Base-by-base conservation (phyloP, 257 asterid species). In the Apocynum venetum region DNA sequence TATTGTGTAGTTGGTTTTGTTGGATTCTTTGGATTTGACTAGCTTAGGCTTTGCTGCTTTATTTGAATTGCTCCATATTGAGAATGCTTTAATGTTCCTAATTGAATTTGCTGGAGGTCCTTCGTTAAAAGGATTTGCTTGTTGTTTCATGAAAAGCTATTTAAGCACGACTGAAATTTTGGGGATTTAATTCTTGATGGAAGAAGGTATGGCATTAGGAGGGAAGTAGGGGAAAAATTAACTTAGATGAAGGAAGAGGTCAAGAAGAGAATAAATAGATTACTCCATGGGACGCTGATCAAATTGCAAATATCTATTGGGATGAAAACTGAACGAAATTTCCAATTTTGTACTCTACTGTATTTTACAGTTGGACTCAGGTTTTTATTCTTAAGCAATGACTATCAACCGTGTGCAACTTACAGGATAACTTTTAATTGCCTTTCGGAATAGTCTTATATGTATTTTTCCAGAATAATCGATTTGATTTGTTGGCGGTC, bases 401-500 rank as follows among this genome's bases (percentile, higher is more conserved):
- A 19, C 47, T 52, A 38, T 17, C 4, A 4, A 52, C 38, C 25
- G 8, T 9, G 41, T 47, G 46, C 6, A 25, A 71, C 75, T 48
- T 53, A 71, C 43, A 19, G 0, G 76, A 76, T 63, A 11, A 49
- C 49, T 65, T 55, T 53, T 53, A 13, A 25, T 53, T 25, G n/a
- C 14, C 12, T 72, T 72, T 36, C 11, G n/a, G n/a, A 72, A 35
- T 25, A 31, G n/a, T 53, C 13, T 73, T 31, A 2, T 41, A 51
- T 53, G 38, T 52, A 48, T 52, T 35, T 20, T 12, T 41, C 43
- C 10, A n/a, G 14, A 41, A n/a, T 65, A 41, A 14, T 48, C 63
- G 5, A 35, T 56, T 35, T 51, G 40, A 57, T 55, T 75, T 59
- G 73, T 25, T 51, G 60, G 31, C 81, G 35, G 52, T 69, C 75